Evolutionary conservation across 352 stramenopile genomes (phyloP).

Genomic region (Aphanomyces stellatus): DNA sequence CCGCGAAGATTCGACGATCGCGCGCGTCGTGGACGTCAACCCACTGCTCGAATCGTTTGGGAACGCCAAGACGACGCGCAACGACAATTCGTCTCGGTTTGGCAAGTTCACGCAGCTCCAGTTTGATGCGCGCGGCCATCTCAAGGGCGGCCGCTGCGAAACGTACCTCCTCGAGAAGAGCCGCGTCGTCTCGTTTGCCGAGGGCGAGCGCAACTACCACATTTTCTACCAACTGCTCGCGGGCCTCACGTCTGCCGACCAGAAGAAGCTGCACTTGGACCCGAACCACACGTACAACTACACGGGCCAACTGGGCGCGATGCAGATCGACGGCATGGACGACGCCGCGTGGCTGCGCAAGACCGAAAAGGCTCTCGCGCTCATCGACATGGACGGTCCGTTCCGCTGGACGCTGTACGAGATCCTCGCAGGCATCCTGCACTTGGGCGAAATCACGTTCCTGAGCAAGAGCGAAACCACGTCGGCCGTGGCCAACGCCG

Average conservation of each 20-base stretch:
- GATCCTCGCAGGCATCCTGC: conserved; percentile 85
- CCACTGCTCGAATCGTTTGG: conserved; percentile 90
- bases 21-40: conserved; percentile 88
- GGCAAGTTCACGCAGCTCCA: conserved; percentile 88
- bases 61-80: conserved; percentile 91
- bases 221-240: conserved; percentile 94
- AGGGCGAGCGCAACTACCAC: conserved; percentile 97
- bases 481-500: conserved; percentile 57
- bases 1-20: conserved; percentile 82
- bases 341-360: conserved; percentile 75
- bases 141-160: conserved; percentile 83
- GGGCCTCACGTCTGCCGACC: conserved; percentile 44
- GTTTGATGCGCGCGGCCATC: conserved; percentile 67
- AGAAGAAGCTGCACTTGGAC: conserved; percentile 56
- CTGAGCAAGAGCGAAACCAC: conserved; percentile 53
- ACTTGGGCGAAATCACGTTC: conserved; percentile 96
- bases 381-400: conserved; percentile 55
- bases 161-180: conserved; percentile 97
- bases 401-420: conserved; percentile 38
- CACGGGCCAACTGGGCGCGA: conserved; percentile 55
- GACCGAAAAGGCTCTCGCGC: conserved; percentile 67
- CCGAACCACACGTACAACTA: conserved; percentile 61
- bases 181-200: conserved; percentile 89
- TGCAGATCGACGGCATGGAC: conserved; percentile 78
- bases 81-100: conserved; percentile 89